phyloP scores from a whole-genome alignment of 768 basidiomycete species.

The Amanita pallidorosea region DNA sequence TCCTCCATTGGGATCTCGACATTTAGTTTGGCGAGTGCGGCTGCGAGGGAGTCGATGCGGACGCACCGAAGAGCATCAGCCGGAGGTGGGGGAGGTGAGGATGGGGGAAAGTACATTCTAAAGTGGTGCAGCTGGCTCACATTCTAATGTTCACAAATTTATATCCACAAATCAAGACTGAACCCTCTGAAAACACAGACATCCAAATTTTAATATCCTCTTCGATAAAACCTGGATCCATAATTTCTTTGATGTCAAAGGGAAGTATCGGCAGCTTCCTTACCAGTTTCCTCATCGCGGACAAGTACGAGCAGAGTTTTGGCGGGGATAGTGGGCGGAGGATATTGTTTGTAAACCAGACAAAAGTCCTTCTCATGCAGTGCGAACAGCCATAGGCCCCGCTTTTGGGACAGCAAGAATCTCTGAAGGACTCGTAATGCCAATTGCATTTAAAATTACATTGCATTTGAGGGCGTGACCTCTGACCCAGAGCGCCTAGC shows the following conservation, averaged over 20 bases:
- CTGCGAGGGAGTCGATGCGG: no score
- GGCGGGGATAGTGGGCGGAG: neutral
- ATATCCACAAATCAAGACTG: conserved; percentile 1
- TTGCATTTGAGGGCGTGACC: neutral
- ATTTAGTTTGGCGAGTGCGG: no score
- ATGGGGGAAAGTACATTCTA: no score
- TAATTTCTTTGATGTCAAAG: conserved; percentile 1
- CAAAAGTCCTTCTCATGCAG: conserved; percentile 2
- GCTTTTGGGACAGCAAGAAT: neutral
- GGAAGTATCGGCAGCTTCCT: conserved; percentile 1
- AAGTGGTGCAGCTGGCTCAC: no score
- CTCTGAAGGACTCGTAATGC: conserved; percentile 2
- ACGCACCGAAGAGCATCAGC: no score
- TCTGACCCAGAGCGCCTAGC: neutral
- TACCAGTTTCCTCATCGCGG: conserved; percentile 1
- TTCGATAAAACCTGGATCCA: conserved; percentile 1
- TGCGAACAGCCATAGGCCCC: conserved; percentile 3
- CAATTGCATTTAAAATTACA: conserved; percentile 1
- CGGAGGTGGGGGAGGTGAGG: no score
- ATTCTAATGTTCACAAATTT: no score
- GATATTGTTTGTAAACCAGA: conserved; percentile 3
- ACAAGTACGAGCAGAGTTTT: neutral
- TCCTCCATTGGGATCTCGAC: no score
- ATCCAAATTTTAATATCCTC: neutral
- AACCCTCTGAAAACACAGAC: neutral